These are phyloP conservation scores for Mediolabrus comicus DNA, from an alignment of 108 stramenopile genomes.

Conservation along the genomic window DNA sequence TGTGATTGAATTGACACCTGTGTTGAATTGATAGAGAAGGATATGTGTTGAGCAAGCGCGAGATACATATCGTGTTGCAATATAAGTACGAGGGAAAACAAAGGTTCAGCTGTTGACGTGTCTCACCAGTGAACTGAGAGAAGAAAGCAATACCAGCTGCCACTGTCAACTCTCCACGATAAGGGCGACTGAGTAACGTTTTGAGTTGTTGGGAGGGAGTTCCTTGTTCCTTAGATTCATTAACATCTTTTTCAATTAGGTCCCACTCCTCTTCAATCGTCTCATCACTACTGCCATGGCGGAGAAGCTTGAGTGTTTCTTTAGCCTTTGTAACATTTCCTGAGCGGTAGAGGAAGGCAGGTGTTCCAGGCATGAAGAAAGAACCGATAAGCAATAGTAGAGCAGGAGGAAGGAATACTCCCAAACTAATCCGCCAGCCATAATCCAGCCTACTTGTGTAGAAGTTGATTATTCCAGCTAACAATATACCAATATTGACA, in stretches of 20 bases:
- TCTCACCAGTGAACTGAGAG: no score
- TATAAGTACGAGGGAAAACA: no score
- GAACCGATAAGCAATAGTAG: not conserved
- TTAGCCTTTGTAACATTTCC: not conserved
- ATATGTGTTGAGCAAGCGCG: no score
- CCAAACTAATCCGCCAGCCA: no score
- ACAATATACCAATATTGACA: no score
- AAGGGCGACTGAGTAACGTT: slow-evolving; percentile 7
- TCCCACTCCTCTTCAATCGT: slow-evolving; percentile 5
- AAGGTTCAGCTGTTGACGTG: no score
- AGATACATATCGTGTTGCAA: no score
- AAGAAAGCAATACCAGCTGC: no score
- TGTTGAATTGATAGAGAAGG: no score
- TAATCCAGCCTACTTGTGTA: no score
- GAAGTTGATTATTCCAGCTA: no score
- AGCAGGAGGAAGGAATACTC: not conserved
- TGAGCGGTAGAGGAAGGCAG: not conserved
- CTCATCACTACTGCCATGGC: not conserved
- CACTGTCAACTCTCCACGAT: slow-evolving; percentile 2
- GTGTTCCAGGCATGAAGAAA: slow-evolving; percentile 3
- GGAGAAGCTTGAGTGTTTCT: not conserved
- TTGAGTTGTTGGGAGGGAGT: not conserved
- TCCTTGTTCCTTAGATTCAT: not conserved
- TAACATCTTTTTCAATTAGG: not conserved
- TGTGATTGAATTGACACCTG: no score